phyloP scores from a whole-genome alignment of 768 basidiomycete genomes.

The Boletus reticuloceps region DNA sequence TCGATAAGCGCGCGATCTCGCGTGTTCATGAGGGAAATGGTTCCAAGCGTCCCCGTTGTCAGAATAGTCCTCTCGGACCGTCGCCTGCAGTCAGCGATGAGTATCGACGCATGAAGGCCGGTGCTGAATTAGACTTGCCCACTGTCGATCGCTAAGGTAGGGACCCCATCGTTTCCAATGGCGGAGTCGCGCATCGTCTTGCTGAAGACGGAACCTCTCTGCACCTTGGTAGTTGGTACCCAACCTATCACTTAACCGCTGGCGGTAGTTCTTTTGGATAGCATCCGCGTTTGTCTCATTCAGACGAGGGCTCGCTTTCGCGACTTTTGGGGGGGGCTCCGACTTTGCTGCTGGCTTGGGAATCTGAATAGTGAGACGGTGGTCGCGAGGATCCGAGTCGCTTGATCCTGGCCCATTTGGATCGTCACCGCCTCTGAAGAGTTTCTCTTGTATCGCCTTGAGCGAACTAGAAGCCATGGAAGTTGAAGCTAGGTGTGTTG shows the following conservation, averaged over 20 bases:
- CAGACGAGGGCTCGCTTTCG: slow-evolving; percentile 35
- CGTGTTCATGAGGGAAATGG: slow-evolving; percentile 92
- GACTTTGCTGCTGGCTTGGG: slow-evolving; percentile 47
- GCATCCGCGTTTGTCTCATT: slow-evolving; percentile 5
- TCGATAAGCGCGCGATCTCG: slow-evolving; percentile 90
- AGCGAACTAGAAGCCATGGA: slow-evolving; percentile 44
- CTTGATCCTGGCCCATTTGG: slow-evolving; percentile 15
- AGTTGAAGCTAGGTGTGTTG: neutral
- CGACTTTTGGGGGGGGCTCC: slow-evolving; percentile 43
- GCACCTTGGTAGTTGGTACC: slow-evolving; percentile 74
- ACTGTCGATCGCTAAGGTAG: slow-evolving; percentile 95
- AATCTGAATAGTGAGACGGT: slow-evolving; percentile 65
- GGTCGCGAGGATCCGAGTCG: slow-evolving; percentile 29
- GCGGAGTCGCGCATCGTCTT: slow-evolving; percentile 72
- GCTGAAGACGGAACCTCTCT: slow-evolving; percentile 82
- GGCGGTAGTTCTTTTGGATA: slow-evolving; percentile 48
- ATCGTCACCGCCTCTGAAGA: slow-evolving; percentile 52
- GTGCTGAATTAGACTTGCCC: slow-evolving; percentile 55
- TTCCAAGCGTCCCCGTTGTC: slow-evolving; percentile 94
- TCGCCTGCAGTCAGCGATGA: slow-evolving; percentile 59
- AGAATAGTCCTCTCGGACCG: slow-evolving; percentile 98
- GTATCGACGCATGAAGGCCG: slow-evolving; percentile 1
- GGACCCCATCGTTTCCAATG: slow-evolving; percentile 99
- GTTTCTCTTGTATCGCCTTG: slow-evolving; percentile 70
- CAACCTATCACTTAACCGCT: slow-evolving; percentile 60